Conservation (phyloP, 225 moss, liverwort and hornwort species). For the Sphagnum contortum region DNA sequence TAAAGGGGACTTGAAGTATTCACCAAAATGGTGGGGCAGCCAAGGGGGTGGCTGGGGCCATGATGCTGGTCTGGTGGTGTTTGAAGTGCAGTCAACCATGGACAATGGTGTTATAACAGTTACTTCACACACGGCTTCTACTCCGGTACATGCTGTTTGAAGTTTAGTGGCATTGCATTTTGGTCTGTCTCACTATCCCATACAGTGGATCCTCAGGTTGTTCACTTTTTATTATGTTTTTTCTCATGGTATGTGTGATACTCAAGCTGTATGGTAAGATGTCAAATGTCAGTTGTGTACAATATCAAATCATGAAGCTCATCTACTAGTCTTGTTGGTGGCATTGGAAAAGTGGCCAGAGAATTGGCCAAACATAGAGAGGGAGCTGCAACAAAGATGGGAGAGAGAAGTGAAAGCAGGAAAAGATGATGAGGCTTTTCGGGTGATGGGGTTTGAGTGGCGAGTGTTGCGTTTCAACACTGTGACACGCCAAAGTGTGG, state of each 20-base stretch:
- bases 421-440: slow-evolving; percentile 11
- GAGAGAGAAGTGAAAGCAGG: slow-evolving; percentile 12
- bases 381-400: slow-evolving; percentile 22
- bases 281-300: background rate
- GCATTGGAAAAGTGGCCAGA: too few species aligned
- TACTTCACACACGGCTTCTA: slow-evolving; percentile 70
- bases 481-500: slow-evolving; percentile 86
- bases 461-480: slow-evolving; percentile 87
- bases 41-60: slow-evolving; percentile 90
- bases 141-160: slow-evolving; percentile 39
- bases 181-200: too few species aligned
- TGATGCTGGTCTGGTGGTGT: slow-evolving; percentile 51
- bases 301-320: background rate
- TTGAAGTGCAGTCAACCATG: slow-evolving; percentile 43
- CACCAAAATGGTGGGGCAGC: slow-evolving; percentile 96
- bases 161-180: too few species aligned
- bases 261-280: background rate
- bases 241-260: too few species aligned
- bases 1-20: slow-evolving; percentile 77
- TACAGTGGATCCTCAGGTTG: too few species aligned
- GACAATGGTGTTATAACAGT: slow-evolving; percentile 71
- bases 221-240: too few species aligned
- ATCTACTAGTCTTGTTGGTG: slow-evolving; percentile 11
- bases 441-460: slow-evolving; percentile 71
- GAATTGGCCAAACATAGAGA: slow-evolving; percentile 29